A percentile compares a stretch with the other conserved stretches of the same genome.
phyloP scores from a whole-genome alignment of 2,329 filamentous ascomycete genomes.

The Paracamarosporium sp. region DNA sequence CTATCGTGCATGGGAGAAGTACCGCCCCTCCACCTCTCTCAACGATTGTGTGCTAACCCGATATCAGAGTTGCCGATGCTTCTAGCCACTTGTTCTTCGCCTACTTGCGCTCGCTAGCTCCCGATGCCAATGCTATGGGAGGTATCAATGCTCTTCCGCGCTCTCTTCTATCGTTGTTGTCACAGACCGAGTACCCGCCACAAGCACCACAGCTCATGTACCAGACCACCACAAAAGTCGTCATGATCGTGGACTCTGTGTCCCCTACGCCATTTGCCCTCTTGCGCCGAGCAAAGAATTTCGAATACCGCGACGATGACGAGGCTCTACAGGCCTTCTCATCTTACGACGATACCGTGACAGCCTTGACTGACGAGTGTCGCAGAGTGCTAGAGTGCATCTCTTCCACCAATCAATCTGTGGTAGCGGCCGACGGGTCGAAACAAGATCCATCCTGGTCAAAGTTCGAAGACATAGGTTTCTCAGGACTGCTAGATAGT shows the following conservation, averaged over 20 bases:
- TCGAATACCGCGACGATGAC: slow-evolving; percentile 92
- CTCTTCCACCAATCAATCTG: slow-evolving; percentile 83
- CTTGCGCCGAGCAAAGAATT: slow-evolving; percentile 88
- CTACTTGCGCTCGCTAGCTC: slow-evolving; percentile 87
- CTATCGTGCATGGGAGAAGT: slow-evolving; percentile 87
- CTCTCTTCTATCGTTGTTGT: slow-evolving; percentile 86
- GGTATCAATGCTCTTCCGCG: slow-evolving; percentile 87
- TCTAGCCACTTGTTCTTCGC: slow-evolving; percentile 98
- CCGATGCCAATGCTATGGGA: slow-evolving; percentile 73
- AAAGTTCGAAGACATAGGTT: slow-evolving; percentile 93
- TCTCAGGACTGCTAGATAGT: slow-evolving; percentile 77
- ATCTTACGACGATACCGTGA: slow-evolving; percentile 85
- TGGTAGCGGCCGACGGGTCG: slow-evolving; percentile 64
- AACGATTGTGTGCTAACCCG: slow-evolving; percentile 33
- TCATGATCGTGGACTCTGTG: slow-evolving; percentile 96
- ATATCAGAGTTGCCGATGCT: slow-evolving; percentile 82
- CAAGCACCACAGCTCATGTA: slow-evolving; percentile 78
- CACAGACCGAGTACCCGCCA: slow-evolving; percentile 94
- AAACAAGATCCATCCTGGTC: slow-evolving; percentile 87
- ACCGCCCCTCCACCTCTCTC: slow-evolving; percentile 39
- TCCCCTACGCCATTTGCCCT: slow-evolving; percentile 94
- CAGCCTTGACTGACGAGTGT: slow-evolving; percentile 91
- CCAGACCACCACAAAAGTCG: slow-evolving; percentile 82
- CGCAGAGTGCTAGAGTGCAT: slow-evolving; percentile 88
- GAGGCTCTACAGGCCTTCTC: slow-evolving; percentile 83